Evolutionary conservation across 257 asterid species (phyloP).

Genomic region (Solanum etuberosum): DNA sequence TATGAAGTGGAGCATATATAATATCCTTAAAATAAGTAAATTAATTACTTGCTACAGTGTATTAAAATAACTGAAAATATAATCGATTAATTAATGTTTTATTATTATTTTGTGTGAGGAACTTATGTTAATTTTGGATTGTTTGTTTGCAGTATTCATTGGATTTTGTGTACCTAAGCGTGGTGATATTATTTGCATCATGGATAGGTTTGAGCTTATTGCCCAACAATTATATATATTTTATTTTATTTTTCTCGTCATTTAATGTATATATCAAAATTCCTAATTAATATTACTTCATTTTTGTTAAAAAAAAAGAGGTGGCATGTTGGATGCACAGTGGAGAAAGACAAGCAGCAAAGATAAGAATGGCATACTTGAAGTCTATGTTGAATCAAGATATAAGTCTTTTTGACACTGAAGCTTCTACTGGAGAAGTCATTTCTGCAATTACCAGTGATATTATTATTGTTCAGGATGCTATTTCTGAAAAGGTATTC

Average conservation of each 20-base stretch:
- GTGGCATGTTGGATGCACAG: constrained; percentile 98
- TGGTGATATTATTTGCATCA: constrained; percentile 73
- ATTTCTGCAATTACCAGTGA: constrained; percentile 90
- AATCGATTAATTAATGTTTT: neutral
- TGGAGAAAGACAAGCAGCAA: constrained; percentile 96
- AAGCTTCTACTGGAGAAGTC: constrained; percentile 82
- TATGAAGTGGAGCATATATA: neutral
- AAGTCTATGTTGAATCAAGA: constrained; percentile 76
- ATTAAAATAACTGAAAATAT: neutral
- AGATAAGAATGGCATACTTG: constrained; percentile 92
- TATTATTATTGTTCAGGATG: constrained; percentile 81
- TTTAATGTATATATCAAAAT: neutral
- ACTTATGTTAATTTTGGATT: neutral
- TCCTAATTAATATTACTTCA: neutral
- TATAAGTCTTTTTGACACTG: constrained; percentile 71
- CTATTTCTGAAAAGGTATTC: constrained; percentile 85
- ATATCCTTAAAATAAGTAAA: neutral
- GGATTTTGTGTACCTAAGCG: constrained; percentile 90
- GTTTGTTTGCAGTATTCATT: constrained; percentile 60
- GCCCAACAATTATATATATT: neutral
- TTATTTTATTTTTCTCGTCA: too few species aligned
- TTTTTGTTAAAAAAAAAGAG: constrained; percentile 25
- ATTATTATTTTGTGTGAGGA: neutral
- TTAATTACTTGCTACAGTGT: neutral
- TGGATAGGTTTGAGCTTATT: constrained; percentile 55